phyloP scores from a whole-genome alignment of 106 monocot species.

The Platanthera zijinensis region DNA sequence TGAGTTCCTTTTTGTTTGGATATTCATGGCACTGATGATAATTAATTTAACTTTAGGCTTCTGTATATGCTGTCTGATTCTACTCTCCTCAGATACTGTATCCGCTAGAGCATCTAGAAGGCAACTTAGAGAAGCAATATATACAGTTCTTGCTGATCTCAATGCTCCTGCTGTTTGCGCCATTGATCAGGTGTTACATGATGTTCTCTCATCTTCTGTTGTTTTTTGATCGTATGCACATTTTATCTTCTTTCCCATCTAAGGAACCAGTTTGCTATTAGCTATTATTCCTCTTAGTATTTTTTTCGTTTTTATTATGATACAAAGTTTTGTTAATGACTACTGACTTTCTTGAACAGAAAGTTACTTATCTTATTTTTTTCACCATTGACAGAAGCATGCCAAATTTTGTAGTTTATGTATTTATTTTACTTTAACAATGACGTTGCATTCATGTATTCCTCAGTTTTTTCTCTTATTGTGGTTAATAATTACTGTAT shows the following conservation, averaged over 20 bases:
- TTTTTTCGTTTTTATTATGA: too few relatives aligned
- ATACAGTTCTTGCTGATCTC: constrained; percentile 83
- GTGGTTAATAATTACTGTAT: too few relatives aligned
- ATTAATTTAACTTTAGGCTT: not conserved
- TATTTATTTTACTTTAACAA: too few relatives aligned
- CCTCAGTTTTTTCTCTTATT: too few relatives aligned
- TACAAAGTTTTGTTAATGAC: too few relatives aligned
- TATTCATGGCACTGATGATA: not conserved
- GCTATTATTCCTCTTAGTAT: too few relatives aligned
- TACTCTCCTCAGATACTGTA: constrained; percentile 67
- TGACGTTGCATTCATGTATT: too few relatives aligned
- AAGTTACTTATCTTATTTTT: too few relatives aligned
- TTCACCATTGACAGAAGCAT: too few relatives aligned
- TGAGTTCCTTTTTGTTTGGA: not conserved
- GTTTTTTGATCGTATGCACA: not conserved
- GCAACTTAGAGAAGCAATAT: constrained; percentile 66
- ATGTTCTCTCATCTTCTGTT: not conserved
- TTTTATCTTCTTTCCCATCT: not conserved
- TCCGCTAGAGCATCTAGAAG: constrained; percentile 83
- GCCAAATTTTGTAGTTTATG: too few relatives aligned
- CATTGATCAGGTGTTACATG: constrained; percentile 54
- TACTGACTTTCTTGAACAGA: too few relatives aligned
- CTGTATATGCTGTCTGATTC: constrained; percentile 6
- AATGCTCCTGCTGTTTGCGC: constrained; percentile 93
- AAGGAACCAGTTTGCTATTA: not conserved